Percentiles rank a stretch among this genome's conserved stretches.
Conservation (phyloP, 352 stramenopile species). For the Thalassiosira allenii region DNA sequence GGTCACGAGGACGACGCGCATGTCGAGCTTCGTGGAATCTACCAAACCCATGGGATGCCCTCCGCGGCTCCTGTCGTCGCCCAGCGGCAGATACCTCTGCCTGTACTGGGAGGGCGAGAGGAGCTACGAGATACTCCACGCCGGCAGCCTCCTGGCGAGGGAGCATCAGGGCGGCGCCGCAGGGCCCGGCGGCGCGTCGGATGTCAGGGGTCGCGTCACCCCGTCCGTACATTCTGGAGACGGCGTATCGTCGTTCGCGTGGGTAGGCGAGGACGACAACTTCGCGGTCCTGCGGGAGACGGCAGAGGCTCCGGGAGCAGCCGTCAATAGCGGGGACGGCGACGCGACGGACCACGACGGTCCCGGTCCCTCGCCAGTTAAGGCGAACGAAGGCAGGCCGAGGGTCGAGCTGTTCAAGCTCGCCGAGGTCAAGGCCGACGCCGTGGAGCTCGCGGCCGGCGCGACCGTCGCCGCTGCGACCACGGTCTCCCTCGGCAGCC, state of each 20-base stretch:
- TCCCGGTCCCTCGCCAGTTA: no score
- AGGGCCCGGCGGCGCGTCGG: no score
- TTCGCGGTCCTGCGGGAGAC: constrained; percentile 69
- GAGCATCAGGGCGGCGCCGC: constrained; percentile 30
- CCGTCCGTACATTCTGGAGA: constrained; percentile 59
- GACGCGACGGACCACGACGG: constrained; percentile 21
- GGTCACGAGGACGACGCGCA: constrained; percentile 30
- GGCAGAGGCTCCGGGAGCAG: constrained; percentile 20
- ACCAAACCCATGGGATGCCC: constrained; percentile 47
- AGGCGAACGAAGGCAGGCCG: constrained; percentile 35
- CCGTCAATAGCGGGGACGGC: constrained; percentile 29
- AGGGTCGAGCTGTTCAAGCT: constrained; percentile 71
- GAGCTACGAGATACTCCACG: constrained; percentile 79
- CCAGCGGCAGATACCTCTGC: constrained; percentile 74
- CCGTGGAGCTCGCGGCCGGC: constrained; percentile 55
- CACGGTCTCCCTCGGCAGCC: constrained; percentile 63
- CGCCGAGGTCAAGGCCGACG: constrained; percentile 57
- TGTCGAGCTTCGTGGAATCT: constrained; percentile 53
- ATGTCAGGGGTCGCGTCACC: no score
- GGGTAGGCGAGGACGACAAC: constrained; percentile 78
- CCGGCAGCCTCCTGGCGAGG: constrained; percentile 65
- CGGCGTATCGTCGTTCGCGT: constrained; percentile 78
- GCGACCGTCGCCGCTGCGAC: constrained; percentile 60
- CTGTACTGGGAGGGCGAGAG: constrained; percentile 72
- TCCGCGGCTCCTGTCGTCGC: constrained; percentile 63